Base-by-base conservation (phyloP, 495 filamentous ascomycete genomes). In the Neurospora sp. region DNA sequence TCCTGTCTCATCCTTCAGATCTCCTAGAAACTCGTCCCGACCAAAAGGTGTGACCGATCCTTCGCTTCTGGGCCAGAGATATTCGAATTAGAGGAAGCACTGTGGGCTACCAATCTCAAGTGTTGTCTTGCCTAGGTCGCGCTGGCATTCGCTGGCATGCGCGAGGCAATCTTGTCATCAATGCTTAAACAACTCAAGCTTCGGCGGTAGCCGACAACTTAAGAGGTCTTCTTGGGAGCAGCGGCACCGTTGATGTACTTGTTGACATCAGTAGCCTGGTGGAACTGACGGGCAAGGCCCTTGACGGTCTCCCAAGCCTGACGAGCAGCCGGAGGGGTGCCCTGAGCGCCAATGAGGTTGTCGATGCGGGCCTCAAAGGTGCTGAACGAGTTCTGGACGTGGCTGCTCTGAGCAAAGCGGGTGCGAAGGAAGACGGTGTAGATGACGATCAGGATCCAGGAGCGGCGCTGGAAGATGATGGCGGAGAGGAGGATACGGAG, bases 381-480 rank as follows among this genome's bases (percentile, higher is more conserved):
- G 73, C 86, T 83, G 76, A 98, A 89, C 46, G 93, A 91, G 76
- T 89, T 88, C 84, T 95, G 92, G 38, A 98, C 92, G 78, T 98
- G 98, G 71, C 82, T 87, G 86, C 94, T 97, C 88, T 98, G 96
- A 72, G 93, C 87, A 82, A 91, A 94, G 76, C 96, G 89, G 42
- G 94, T 91, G 71, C 96, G 92, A 81, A 98, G 90, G 89, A 99
- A 99, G 76, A 89, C 87, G 76, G 94, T 92, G 87, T 98, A 99
- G 83, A 96, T 79, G 69, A 86, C 81, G 44, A 98, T 79, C 38
- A 98, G 86, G 80, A 98, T 88, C 93, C 95, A 97, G 80, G 92
- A 94, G 72, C 94, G 91, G 82, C 91, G 92, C 84, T 89, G 89
- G 88, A 98, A 98, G 74, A 94, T 86, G 72, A 98, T 82, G 70